These are phyloP conservation scores for Paraphoma chrysanthemicola DNA, from an alignment of 2,329 filamentous ascomycete genomes.

Conservation along the genomic window DNA sequence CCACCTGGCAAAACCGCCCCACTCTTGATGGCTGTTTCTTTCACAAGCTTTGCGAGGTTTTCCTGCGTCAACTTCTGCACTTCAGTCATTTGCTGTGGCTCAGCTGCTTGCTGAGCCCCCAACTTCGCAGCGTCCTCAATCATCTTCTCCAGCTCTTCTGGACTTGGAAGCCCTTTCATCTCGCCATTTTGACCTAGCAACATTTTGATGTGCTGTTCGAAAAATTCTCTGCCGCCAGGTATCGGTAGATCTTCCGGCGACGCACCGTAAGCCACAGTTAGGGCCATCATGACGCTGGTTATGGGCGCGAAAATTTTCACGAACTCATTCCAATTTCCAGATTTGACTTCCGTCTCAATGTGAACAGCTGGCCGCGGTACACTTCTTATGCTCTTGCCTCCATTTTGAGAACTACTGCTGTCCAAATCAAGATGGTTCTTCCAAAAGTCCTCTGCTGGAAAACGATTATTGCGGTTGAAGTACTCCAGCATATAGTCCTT, in stretches of 20 bases:
- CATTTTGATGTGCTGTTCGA: slow-evolving; percentile 44
- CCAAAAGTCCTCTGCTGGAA: slow-evolving; percentile 71
- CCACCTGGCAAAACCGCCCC: slow-evolving; percentile 42
- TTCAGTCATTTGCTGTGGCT: slow-evolving; percentile 30
- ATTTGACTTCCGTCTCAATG: slow-evolving; percentile 58
- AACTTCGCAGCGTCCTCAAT: slow-evolving; percentile 44
- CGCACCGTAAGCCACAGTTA: slow-evolving; percentile 53
- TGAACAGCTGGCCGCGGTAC: slow-evolving; percentile 48
- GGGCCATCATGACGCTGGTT: slow-evolving; percentile 57
- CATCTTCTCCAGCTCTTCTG: slow-evolving; percentile 46
- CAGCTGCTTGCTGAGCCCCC: slow-evolving; percentile 39
- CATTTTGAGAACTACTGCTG: slow-evolving; percentile 37
- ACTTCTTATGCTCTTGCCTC: slow-evolving; percentile 43
- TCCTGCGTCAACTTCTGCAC: slow-evolving; percentile 45
- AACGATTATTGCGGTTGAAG: slow-evolving; percentile 75
- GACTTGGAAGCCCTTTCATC: slow-evolving; percentile 41
- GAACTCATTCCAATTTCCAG: slow-evolving; percentile 59
- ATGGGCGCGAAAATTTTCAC: slow-evolving; percentile 60
- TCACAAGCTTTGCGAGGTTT: slow-evolving; percentile 46
- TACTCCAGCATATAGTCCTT: slow-evolving; percentile 90
- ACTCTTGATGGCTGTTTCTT: slow-evolving; percentile 47
- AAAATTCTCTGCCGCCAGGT: slow-evolving; percentile 43
- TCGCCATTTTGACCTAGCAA: slow-evolving; percentile 39
- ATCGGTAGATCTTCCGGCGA: slow-evolving; percentile 44
- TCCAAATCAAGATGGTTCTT: slow-evolving; percentile 49